phyloP scores from a whole-genome alignment of 192 early-diverging fungal genomes.

The Neocallimastix lanati region DNA sequence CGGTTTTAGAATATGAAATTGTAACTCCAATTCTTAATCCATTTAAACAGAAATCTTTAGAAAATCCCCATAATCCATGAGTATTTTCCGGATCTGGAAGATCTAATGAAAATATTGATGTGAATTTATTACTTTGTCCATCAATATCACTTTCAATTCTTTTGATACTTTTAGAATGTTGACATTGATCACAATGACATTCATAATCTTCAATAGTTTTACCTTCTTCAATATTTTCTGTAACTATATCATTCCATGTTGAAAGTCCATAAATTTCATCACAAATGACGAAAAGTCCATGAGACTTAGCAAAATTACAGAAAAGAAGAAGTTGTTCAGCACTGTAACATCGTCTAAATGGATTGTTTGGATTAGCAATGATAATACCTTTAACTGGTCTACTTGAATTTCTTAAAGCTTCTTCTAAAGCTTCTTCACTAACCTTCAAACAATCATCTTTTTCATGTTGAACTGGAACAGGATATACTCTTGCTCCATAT shows the following conservation, averaged over 20 bases:
- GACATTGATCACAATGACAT: neutral
- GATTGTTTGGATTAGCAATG: slow-evolving; percentile 58
- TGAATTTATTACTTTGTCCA: slow-evolving; percentile 20
- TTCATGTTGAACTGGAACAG: slow-evolving; percentile 26
- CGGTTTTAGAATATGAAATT: too few species aligned
- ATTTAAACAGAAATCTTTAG: slow-evolving; percentile 61
- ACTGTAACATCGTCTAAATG: slow-evolving; percentile 33
- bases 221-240: neutral
- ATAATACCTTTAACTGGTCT: slow-evolving; percentile 32
- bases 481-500: slow-evolving; percentile 20
- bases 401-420: slow-evolving; percentile 17
- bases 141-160: neutral
- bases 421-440: slow-evolving; percentile 20
- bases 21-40: too few species aligned
- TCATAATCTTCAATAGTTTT: neutral
- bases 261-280: slow-evolving; percentile 73
- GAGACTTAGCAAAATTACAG: slow-evolving; percentile 40
- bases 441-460: slow-evolving; percentile 13
- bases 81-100: slow-evolving; percentile 40
- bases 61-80: slow-evolving; percentile 58
- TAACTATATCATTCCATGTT: slow-evolving; percentile 13
- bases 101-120: slow-evolving; percentile 33
- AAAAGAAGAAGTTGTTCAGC: slow-evolving; percentile 26
- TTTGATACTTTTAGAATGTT: neutral
- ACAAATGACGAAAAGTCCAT: slow-evolving; percentile 42